Percentiles rank a stretch among this genome's conserved stretches.
Conservation (phyloP, 805 yeast genomes). For the Lipomyces yamadae region DNA sequence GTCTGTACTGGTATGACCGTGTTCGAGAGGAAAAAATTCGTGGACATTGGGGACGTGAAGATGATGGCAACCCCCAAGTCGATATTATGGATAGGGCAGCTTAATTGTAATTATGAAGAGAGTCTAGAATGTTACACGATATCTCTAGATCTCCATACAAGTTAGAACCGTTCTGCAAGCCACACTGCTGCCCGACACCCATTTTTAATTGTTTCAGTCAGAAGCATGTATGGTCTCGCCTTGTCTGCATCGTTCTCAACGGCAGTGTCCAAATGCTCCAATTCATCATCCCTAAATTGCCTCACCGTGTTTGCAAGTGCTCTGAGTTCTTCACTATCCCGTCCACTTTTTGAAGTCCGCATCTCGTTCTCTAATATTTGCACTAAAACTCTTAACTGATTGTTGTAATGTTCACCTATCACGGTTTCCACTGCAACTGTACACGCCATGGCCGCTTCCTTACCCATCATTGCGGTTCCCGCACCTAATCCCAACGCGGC, state of each 20-base stretch:
- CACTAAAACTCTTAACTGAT: constrained; percentile 73
- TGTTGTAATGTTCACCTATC: constrained; percentile 93
- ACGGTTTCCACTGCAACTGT: constrained; percentile 99
- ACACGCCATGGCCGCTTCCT: constrained; percentile 99
- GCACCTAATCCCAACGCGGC: constrained; percentile 90
- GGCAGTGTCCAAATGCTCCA: constrained; percentile 94
- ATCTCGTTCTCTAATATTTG: constrained; percentile 26
- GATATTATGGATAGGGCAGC: constrained; percentile 33
- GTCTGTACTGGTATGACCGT: constrained; percentile 33
- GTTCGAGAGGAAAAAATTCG: constrained; percentile 25
- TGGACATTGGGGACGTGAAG: constrained; percentile 31
- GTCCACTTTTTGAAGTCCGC: constrained; percentile 25
- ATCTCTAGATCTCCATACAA: neutral
- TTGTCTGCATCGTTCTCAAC: constrained; percentile 87
- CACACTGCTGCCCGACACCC: constrained; percentile 88
- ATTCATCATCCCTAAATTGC: constrained; percentile 87
- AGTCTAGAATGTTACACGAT: neutral
- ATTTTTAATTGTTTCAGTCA: constrained; percentile 84
- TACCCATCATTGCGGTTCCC: constrained; percentile 82
- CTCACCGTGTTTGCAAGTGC: constrained; percentile 66
- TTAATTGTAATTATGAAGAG: constrained; percentile 5
- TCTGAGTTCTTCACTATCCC: constrained; percentile 59
- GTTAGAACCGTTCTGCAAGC: constrained; percentile 80
- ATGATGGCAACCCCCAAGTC: constrained; percentile 21
- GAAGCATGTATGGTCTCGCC: constrained; percentile 87